Evolutionary conservation across 1,284 basidiomycete genomes (phyloP).

Genomic region (Macrocybe sp.): DNA sequence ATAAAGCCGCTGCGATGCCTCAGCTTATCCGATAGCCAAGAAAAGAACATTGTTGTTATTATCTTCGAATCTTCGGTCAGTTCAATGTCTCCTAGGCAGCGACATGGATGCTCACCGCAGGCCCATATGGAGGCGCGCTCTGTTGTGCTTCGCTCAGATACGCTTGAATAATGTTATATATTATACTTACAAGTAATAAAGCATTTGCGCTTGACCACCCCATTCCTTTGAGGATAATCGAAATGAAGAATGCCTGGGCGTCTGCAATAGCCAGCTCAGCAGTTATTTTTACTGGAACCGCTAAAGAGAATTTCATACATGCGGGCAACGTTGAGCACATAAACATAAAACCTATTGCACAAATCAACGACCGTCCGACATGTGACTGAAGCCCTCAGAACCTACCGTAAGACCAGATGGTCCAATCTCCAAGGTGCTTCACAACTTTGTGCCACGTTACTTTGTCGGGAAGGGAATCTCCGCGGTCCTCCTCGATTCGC

Average conservation of each 20-base stretch:
- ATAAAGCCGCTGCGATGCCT: constrained; percentile 36
- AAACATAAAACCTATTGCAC: constrained; percentile 33
- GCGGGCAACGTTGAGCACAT: constrained; percentile 35
- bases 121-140: constrained; percentile 36
- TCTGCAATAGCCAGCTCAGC: constrained; percentile 17
- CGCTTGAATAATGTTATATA: not conserved
- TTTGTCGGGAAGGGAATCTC: constrained; percentile 37
- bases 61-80: constrained; percentile 19
- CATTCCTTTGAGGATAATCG: constrained; percentile 35
- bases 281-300: not conserved
- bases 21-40: constrained; percentile 35
- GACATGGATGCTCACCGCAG: constrained; percentile 25
- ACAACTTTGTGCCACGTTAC: constrained; percentile 30
- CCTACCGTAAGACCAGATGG: constrained; percentile 38
- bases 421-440: constrained; percentile 36
- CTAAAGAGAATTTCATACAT: constrained; percentile 20
- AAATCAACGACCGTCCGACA: not conserved
- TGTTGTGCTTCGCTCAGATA: constrained; percentile 8
- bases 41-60: constrained; percentile 31
- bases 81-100: not conserved
- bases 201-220: constrained; percentile 26
- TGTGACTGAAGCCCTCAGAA: not conserved
- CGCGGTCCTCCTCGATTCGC: constrained; percentile 39
- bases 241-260: constrained; percentile 37
- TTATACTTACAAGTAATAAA: constrained; percentile 26